Conservation (phyloP, 2,329 filamentous ascomycete species). For the Phialophora macrospora region DNA sequence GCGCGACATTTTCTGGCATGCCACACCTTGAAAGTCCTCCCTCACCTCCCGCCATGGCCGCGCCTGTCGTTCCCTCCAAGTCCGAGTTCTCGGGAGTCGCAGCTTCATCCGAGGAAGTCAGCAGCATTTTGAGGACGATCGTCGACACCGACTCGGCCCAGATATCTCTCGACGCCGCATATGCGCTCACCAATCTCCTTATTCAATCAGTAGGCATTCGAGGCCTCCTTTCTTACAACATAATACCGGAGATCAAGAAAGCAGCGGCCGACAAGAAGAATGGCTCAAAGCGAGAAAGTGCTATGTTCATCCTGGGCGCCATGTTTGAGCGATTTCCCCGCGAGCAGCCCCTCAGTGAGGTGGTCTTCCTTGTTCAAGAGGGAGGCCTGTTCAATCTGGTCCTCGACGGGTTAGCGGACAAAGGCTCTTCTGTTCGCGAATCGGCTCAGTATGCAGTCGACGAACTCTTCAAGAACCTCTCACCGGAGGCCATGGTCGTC, state of each 20-base stretch:
- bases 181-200: conserved; percentile 67
- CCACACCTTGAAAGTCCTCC: conserved; percentile 36
- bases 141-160: conserved; percentile 72
- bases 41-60: conserved; percentile 31
- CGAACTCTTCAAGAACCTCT: conserved; percentile 78
- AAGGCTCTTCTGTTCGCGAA: conserved; percentile 84
- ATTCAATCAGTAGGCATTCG: conserved; percentile 68
- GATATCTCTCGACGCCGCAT: conserved; percentile 70
- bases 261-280: conserved; percentile 94
- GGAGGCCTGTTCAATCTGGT: conserved; percentile 72
- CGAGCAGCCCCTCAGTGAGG: conserved; percentile 77
- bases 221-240: conserved; percentile 65
- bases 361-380: conserved; percentile 80
- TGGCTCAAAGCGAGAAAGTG: conserved; percentile 79
- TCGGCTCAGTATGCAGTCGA: conserved; percentile 94
- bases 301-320: conserved; percentile 92
- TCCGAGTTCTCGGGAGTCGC: conserved; percentile 50
- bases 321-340: conserved; percentile 87
- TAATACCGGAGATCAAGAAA: conserved; percentile 70
- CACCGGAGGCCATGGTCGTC: conserved; percentile 79
- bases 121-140: conserved; percentile 67
- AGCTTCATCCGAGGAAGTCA: conserved; percentile 69
- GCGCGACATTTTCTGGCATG: conserved; percentile 23
- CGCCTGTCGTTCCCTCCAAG: conserved; percentile 56
- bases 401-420: conserved; percentile 86